Base-by-base conservation (phyloP, 2,329 filamentous ascomycete genomes). In the Claviceps africana region DNA sequence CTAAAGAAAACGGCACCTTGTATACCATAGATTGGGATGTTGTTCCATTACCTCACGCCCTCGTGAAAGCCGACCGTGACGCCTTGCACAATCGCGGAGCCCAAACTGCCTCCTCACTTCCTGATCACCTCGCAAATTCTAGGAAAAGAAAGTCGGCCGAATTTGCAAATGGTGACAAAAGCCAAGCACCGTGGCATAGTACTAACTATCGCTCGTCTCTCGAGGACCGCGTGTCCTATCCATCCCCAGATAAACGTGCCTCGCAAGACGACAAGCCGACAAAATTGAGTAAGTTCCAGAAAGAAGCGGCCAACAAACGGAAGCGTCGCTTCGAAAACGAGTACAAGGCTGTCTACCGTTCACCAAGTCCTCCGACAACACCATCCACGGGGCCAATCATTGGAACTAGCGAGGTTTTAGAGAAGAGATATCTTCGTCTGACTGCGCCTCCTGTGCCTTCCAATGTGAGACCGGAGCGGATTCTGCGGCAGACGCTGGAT, bases 391-490 rank as follows among this genome's bases (percentile, higher is more conserved):
- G 81, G 37, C 93, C 93, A 10, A 83, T 97, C 35, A 79, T 96
- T 55, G 93, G 93, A 59, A 88, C 86, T 46, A 91, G 85, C 66
- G 79, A 89, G 67, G 77, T 75, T 25, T 74, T 97, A 60, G 91
- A 97, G 70, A 98, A 98, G 76, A 84, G 81, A 64, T 98, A 96
- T 65, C 86, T 97, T 64, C 89, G 93, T 56, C 77, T 98, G 65
- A 98, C 91, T 19, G 83, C 90, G 33, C 84, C 90, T 48, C 93
- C 93, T 35, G 87, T 94, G 58, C 83, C 90, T 52, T 85, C 90
- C 62, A 84, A 85, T 60, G 93, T 98, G 49, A 89, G 93, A 46
- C 93, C 93, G 22, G 77, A 95, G 64, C 71, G 71, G 48, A 75
- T 98, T 22, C 72, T 98, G 57, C 82, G 85, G 59, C 83, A 93